Percentiles rank a stretch among this genome's conserved stretches.
Evolutionary conservation across 192 early-diverging fungal species (phyloP).

Genomic region (Coemansia sp.): DNA sequence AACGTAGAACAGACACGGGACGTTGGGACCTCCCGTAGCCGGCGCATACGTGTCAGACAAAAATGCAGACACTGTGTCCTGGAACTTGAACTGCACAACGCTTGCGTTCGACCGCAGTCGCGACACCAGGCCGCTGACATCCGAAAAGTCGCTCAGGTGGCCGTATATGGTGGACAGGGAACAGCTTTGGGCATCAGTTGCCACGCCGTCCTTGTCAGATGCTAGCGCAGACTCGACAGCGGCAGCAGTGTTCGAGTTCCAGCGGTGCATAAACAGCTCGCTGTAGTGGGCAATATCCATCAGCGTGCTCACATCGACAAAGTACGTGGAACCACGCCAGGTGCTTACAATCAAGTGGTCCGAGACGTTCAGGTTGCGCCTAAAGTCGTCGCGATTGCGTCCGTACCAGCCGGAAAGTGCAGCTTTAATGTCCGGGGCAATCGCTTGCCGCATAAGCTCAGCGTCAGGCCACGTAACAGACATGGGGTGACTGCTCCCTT

Average conservation of each 20-base stretch:
- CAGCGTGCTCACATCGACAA: conserved; percentile 46
- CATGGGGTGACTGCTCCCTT: background rate
- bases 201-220: conserved; percentile 25
- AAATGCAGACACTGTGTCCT: conserved; percentile 53
- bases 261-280: conserved; percentile 39
- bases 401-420: conserved; percentile 52
- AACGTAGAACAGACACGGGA: conserved; percentile 54
- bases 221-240: conserved; percentile 18
- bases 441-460: conserved; percentile 4
- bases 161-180: conserved; percentile 25
- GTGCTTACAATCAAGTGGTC: conserved; percentile 53
- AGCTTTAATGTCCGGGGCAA: conserved; percentile 26
- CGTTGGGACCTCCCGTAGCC: conserved; percentile 50
- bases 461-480: conserved; percentile 5
- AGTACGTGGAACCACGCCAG: conserved; percentile 52
- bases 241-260: conserved; percentile 22
- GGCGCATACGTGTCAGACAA: conserved; percentile 51
- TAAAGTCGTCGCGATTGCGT: conserved; percentile 39
- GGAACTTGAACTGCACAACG: conserved; percentile 55
- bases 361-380: conserved; percentile 30
- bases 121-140: conserved; percentile 39
- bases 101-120: conserved; percentile 47
- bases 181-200: conserved; percentile 18
- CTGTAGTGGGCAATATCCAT: conserved; percentile 51
- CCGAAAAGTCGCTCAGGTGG: conserved; percentile 31